Evolutionary conservation across 139 green algal species (phyloP).

Genomic region (Chlorokybus atmophyticus): DNA sequence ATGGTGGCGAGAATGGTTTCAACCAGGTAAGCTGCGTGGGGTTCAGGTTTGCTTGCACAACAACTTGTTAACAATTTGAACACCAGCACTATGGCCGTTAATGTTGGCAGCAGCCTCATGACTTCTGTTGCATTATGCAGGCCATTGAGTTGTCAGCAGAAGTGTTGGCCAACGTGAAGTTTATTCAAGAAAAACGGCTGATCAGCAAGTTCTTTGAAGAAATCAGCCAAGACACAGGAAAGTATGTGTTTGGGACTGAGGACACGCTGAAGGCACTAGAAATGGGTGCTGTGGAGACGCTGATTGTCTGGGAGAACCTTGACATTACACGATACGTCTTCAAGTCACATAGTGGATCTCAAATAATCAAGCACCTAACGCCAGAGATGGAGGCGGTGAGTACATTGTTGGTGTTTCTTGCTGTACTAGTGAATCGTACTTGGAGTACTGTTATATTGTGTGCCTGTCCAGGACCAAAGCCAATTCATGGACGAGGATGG

Average conservation of each 20-base stretch:
- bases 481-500: too few species aligned
- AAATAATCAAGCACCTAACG: too few species aligned
- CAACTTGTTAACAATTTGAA: too few species aligned
- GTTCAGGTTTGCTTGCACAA: too few species aligned
- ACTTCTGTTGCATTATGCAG: not conserved
- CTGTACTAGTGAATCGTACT: too few species aligned
- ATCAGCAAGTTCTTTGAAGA: constrained; percentile 86
- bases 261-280: constrained; percentile 94
- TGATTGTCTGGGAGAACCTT: constrained; percentile 96
- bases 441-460: too few species aligned
- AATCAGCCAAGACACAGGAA: constrained; percentile 88
- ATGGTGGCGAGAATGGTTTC: constrained; percentile 97
- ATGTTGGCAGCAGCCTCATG: too few species aligned
- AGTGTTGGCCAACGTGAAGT: constrained; percentile 95
- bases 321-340: constrained; percentile 61
- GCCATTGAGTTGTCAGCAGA: constrained; percentile 95
- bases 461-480: too few species aligned
- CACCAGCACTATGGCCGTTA: too few species aligned
- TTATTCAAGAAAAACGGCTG: constrained; percentile 65
- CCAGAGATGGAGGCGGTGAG: too few species aligned
- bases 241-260: constrained; percentile 81
- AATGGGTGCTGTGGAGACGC: constrained; percentile 97
- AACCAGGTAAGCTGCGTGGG: constrained; percentile 47
- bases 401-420: too few species aligned
- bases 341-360: constrained; percentile 15